Conservation (phyloP, 257 asterid genomes). For the Apocynum venetum region DNA sequence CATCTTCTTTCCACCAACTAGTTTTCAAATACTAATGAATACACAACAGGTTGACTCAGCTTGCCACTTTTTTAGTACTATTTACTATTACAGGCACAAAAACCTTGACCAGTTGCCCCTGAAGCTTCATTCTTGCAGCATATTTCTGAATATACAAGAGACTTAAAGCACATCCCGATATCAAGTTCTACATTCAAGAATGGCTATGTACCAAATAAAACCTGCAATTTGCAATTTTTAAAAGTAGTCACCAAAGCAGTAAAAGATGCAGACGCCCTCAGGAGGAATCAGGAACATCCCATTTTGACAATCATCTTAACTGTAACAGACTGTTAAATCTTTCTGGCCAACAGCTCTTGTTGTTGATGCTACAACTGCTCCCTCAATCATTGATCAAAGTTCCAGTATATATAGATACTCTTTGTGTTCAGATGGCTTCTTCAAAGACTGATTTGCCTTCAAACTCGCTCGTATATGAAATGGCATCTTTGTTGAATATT, state of each 20-base stretch:
- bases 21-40: not conserved
- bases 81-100: not conserved
- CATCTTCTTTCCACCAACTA: not conserved
- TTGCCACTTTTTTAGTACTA: not conserved
- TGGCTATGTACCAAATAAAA: not conserved
- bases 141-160: not conserved
- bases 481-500: slow-evolving; percentile 38
- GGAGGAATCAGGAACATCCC: too few relatives aligned
- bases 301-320: not conserved
- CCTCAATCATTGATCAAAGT: slow-evolving; percentile 7
- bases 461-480: slow-evolving; percentile 10
- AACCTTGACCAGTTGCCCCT: not conserved
- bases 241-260: not conserved
- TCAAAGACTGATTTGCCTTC: not conserved
- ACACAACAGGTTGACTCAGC: not conserved
- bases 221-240: not conserved
- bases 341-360: not conserved
- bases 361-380: slow-evolving; percentile 2
- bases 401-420: not conserved
- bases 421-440: not conserved
- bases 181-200: not conserved
- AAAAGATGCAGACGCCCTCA: not conserved
- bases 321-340: too few relatives aligned
- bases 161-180: not conserved
- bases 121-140: not conserved